Conservation (phyloP, 1,284 basidiomycete genomes). For the Rhizopogon parksii region DNA sequence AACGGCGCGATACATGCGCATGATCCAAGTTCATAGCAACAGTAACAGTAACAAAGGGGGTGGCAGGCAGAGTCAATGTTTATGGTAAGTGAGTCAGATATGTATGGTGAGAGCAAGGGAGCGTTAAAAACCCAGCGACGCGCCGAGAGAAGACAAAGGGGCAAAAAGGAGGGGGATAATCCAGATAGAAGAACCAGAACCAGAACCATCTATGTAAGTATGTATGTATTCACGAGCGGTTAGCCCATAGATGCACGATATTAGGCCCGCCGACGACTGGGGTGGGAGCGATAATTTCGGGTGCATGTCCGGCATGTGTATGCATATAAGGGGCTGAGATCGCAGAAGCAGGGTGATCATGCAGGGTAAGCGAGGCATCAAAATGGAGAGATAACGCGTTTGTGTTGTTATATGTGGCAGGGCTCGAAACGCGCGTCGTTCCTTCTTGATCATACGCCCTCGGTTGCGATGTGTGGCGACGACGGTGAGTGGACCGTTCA, state of each 20-base stretch:
- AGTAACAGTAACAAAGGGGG: conserved; percentile 9
- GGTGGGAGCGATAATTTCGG: conserved; percentile 28
- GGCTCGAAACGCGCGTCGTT: conserved; percentile 8
- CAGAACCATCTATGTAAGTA: not conserved
- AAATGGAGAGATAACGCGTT: conserved; percentile 30
- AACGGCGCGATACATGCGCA: too few species aligned
- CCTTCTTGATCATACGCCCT: conserved; percentile 14
- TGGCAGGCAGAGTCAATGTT: conserved; percentile 11
- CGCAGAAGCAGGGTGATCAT: conserved; percentile 15
- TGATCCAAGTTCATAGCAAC: conserved; percentile 2
- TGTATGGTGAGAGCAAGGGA: not conserved
- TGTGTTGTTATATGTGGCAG: conserved; percentile 20
- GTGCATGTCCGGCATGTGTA: conserved; percentile 12
- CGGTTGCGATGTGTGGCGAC: conserved; percentile 18
- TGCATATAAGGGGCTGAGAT: conserved; percentile 15
- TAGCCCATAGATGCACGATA: conserved; percentile 28
- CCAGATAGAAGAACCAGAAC: conserved; percentile 2
- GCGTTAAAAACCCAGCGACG: not conserved
- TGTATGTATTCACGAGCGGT: conserved; percentile 21
- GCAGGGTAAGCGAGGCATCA: conserved; percentile 29
- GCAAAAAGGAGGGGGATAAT: not conserved
- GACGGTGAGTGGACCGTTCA: conserved; percentile 14
- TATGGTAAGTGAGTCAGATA: conserved; percentile 1
- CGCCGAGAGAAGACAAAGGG: not conserved
- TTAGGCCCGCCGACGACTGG: conserved; percentile 29